phyloP scores from a whole-genome alignment of 768 basidiomycete genomes.

The Xerocomellus amylosporus region DNA sequence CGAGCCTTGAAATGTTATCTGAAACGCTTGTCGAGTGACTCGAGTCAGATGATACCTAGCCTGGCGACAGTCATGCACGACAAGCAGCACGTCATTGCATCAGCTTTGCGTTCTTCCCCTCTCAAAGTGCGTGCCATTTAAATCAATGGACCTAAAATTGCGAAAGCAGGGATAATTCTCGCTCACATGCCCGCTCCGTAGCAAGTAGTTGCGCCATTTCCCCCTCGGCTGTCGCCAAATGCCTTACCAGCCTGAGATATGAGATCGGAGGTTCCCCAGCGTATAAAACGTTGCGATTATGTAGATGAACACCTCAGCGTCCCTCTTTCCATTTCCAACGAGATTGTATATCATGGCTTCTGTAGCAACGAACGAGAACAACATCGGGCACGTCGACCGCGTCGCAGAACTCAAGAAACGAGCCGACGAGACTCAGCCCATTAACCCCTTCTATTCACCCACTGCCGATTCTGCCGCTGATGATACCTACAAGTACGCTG shows the following conservation, averaged over 20 bases:
- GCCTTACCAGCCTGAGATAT: neutral
- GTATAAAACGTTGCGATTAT: constrained; percentile 17
- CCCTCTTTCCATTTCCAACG: neutral
- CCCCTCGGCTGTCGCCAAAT: constrained; percentile 11
- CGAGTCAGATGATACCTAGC: neutral
- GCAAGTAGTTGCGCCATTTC: constrained; percentile 21
- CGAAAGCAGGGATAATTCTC: constrained; percentile 9
- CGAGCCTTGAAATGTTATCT: neutral
- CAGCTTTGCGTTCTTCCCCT: neutral
- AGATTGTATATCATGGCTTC: constrained; percentile 42
- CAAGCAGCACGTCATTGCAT: neutral
- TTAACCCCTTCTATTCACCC: constrained; percentile 73
- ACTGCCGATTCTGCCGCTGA: constrained; percentile 50
- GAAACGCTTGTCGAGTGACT: neutral
- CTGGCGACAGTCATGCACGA: neutral
- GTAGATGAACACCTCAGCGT: neutral
- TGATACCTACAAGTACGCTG: constrained; percentile 48
- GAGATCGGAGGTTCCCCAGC: neutral
- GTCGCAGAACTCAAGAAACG: constrained; percentile 26
- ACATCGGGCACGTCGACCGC: constrained; percentile 19
- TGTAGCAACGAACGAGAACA: constrained; percentile 42
- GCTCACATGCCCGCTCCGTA: constrained; percentile 12
- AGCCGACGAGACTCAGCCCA: constrained; percentile 24
- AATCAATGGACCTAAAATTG: constrained; percentile 6
- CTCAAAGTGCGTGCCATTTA: neutral